These are phyloP conservation scores for Kuraishia ogatae DNA, from an alignment of 805 yeast genomes.

Conservation along the genomic window DNA sequence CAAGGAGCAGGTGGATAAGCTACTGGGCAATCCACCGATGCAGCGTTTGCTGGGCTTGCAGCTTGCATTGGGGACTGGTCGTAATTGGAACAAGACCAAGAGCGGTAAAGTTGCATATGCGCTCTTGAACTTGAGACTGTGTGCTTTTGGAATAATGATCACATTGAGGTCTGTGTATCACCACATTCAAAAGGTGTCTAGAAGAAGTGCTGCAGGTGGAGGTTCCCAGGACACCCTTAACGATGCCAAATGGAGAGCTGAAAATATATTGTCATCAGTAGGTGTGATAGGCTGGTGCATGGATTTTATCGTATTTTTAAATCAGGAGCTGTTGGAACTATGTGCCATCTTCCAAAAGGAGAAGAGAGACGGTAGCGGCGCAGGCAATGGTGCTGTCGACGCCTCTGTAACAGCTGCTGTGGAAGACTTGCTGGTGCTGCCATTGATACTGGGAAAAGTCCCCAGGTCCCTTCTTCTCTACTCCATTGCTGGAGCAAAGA, in stretches of 20 bases:
- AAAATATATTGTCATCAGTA: constrained; percentile 51
- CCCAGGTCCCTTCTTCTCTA: constrained; percentile 61
- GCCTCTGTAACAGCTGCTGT: background rate
- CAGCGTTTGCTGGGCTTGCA: constrained; percentile 69
- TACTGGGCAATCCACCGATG: constrained; percentile 68
- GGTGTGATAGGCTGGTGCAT: constrained; percentile 84
- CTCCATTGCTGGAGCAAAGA: constrained; percentile 57
- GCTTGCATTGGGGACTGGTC: constrained; percentile 47
- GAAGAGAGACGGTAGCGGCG: constrained; percentile 13
- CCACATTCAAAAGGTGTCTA: constrained; percentile 51
- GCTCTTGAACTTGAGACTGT: constrained; percentile 57
- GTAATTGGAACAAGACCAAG: constrained; percentile 29
- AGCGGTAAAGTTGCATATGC: constrained; percentile 48
- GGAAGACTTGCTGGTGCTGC: constrained; percentile 32
- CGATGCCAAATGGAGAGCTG: constrained; percentile 42
- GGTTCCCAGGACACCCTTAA: constrained; percentile 36
- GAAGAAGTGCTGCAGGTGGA: constrained; percentile 30
- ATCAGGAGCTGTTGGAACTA: constrained; percentile 62
- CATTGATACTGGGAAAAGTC: constrained; percentile 58
- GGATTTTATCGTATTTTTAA: constrained; percentile 62
- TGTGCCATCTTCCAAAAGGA: constrained; percentile 17
- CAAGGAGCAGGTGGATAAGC: constrained; percentile 67
- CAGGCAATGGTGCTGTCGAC: background rate
- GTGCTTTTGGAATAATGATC: constrained; percentile 63
- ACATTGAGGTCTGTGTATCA: constrained; percentile 52